These are phyloP conservation scores for Neonectria ditissima DNA, from an alignment of 2,329 filamentous ascomycete genomes.

Conservation along the genomic window DNA sequence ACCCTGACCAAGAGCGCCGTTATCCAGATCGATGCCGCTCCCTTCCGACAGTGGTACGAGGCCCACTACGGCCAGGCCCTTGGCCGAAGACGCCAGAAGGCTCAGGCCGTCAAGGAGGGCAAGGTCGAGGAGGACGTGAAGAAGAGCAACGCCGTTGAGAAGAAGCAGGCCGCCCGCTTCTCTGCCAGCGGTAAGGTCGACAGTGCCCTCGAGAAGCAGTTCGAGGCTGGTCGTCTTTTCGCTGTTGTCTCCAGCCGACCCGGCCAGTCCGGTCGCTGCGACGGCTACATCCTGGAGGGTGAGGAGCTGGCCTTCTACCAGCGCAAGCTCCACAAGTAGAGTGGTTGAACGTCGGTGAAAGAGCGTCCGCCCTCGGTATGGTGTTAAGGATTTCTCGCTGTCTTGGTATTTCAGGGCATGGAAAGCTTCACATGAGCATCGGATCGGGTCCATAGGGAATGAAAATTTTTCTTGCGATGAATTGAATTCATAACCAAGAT, in stretches of 20 bases:
- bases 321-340: constrained; percentile 98
- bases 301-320: constrained; percentile 99
- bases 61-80: constrained; percentile 95
- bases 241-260: constrained; percentile 93
- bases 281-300: constrained; percentile 98
- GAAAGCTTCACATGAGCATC: constrained; percentile 54
- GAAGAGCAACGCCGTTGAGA: constrained; percentile 96
- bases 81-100: constrained; percentile 91
- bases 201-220: constrained; percentile 92
- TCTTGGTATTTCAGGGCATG: constrained; percentile 52
- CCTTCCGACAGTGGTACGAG: constrained; percentile 99
- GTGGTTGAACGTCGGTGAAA: constrained; percentile 36
- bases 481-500: constrained; percentile 48
- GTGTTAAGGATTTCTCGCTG: constrained; percentile 54
- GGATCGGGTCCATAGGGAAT: constrained; percentile 55
- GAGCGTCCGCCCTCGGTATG: constrained; percentile 48
- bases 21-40: constrained; percentile 97
- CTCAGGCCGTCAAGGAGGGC: constrained; percentile 70
- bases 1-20: constrained; percentile 99
- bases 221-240: constrained; percentile 98
- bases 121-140: constrained; percentile 78
- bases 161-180: constrained; percentile 93
- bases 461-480: constrained; percentile 51
- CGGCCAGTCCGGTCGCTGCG: constrained; percentile 94
- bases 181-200: constrained; percentile 93